Base-by-base conservation (phyloP, 2,329 filamentous ascomycete species). In the Aschersonia sp. region DNA sequence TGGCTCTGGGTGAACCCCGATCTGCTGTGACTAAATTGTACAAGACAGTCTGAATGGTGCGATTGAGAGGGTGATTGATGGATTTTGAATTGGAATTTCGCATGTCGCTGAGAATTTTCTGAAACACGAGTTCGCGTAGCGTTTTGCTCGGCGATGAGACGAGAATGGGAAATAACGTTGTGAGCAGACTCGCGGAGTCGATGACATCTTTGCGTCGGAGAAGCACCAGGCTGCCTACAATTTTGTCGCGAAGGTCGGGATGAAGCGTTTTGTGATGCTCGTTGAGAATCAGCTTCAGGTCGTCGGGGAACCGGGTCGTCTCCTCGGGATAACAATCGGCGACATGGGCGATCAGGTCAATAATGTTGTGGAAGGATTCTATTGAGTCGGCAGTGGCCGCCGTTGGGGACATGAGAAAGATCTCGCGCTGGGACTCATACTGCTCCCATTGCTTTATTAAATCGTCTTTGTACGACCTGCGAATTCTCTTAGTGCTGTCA, bases 331-430 rank as follows among this genome's bases (percentile, higher is more conserved):
- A 98, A 69, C 87, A 94, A 60, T 95, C 89, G 61, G 90, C 84
- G 51, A 94, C 84, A 66, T 98, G 92, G 22, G 89, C 82, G 56
- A 97, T 82, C 57, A 98, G 85, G 59, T 97, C 90, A 57, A 98
- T 84, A 55, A 95, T 76, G 59, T 97, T 89, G 58, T 85, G 83
- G 56, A 98, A 84, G 10, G 87, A 87, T 47, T 92, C 80, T 49
- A 90, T 73, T 44, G 87, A 86, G 43, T 83, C 83, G 56, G 83
- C 78, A 48, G 86, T 85, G 46, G 84, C 83, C 8, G 83, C 83
- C 11, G 81, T 73, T 5, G 92, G 92, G 44, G 87, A 84, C 41
- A 84, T 78, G 58, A 95, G 75, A 67, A 97, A 95, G 56, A 97
- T 87, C 59, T 95, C 87, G 51, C 86, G 81, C 62, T 94, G 85